Percentiles rank a stretch among this genome's conserved stretches.
These are phyloP conservation scores for Leccinum colubrinum DNA, from an alignment of 1,284 basidiomycete genomes.

Conservation along the genomic window DNA sequence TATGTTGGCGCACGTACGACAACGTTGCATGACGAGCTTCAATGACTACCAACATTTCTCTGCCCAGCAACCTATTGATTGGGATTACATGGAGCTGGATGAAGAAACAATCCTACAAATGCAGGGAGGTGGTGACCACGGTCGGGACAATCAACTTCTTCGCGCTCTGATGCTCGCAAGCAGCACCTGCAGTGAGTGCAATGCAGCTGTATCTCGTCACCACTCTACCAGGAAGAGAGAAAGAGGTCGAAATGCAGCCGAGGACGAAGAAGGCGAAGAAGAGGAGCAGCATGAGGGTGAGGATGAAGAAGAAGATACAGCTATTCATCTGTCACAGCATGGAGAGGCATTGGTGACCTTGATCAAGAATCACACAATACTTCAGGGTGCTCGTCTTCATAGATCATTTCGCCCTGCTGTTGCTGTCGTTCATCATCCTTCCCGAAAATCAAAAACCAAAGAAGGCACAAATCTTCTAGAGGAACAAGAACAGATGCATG, in stretches of 20 bases:
- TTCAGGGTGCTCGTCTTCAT: not conserved
- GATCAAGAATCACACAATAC: constrained; percentile 5
- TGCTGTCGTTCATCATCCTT: not conserved
- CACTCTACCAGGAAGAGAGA: too few species aligned
- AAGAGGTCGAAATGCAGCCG: too few species aligned
- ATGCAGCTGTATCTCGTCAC: too few species aligned
- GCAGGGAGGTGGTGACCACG: not conserved
- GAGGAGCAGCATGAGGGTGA: too few species aligned
- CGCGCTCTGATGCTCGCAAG: not conserved
- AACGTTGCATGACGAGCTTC: constrained; percentile 1
- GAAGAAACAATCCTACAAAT: not conserved
- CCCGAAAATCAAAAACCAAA: not conserved
- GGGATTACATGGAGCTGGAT: constrained; percentile 2
- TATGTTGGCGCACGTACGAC: constrained; percentile 1
- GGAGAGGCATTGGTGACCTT: not conserved
- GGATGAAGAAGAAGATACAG: not conserved
- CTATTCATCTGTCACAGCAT: not conserved
- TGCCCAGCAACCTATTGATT: not conserved
- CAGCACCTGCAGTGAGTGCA: not conserved
- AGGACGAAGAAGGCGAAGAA: too few species aligned
- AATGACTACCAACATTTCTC: constrained; percentile 7
- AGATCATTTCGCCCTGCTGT: not conserved
- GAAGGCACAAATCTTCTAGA: not conserved
- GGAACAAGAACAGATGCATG: not conserved
- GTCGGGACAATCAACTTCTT: not conserved